These are phyloP conservation scores for Mytilinidion resinicola DNA, from an alignment of 495 filamentous ascomycete species.

Conservation along the genomic window DNA sequence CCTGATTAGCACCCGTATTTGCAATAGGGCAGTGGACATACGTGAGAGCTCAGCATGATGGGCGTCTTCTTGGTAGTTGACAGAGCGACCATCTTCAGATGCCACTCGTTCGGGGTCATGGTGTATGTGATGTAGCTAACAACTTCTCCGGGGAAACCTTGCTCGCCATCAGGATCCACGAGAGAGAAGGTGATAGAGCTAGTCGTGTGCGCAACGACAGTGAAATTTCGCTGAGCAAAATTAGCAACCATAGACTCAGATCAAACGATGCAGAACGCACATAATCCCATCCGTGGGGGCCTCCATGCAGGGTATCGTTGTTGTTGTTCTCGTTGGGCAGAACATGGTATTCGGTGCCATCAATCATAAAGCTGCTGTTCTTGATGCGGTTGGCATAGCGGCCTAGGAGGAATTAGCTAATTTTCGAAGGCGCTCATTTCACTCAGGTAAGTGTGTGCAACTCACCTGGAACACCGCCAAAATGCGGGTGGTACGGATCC, in stretches of 20 bases:
- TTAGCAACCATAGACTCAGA: neutral
- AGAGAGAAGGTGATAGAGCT: constrained; percentile 74
- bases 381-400: constrained; percentile 85
- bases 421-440: neutral
- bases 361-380: constrained; percentile 72
- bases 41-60: constrained; percentile 53
- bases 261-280: constrained; percentile 9
- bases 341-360: constrained; percentile 58
- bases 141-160: constrained; percentile 77
- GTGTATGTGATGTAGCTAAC: constrained; percentile 73
- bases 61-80: constrained; percentile 47
- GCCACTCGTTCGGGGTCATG: constrained; percentile 34
- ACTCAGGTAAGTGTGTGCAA: neutral
- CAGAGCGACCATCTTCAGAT: constrained; percentile 35
- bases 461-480: constrained; percentile 53
- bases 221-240: constrained; percentile 59
- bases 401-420: constrained; percentile 38
- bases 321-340: constrained; percentile 66
- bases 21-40: neutral
- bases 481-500: constrained; percentile 65
- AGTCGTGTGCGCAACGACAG: constrained; percentile 58
- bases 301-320: constrained; percentile 71
- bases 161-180: constrained; percentile 58
- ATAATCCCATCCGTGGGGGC: constrained; percentile 69
- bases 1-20: neutral